phyloP scores from a whole-genome alignment of 73 alveolate genomes.

The Stentor coeruleus region DNA sequence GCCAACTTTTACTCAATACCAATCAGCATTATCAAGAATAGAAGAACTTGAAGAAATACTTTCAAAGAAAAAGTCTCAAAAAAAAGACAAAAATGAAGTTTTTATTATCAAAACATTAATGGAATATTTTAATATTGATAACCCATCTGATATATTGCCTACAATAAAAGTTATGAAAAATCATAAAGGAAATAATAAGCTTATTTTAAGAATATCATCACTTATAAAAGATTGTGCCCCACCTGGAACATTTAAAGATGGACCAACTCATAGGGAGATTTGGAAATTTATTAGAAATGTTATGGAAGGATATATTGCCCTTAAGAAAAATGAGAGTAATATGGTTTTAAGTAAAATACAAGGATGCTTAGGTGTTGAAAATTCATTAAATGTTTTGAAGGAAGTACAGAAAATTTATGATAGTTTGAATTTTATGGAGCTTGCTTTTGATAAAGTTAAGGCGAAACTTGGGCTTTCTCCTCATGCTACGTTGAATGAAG shows the following conservation, averaged over 20 bases:
- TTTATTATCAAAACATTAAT: not conserved
- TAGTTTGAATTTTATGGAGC: not conserved
- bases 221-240: not conserved
- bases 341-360: not conserved
- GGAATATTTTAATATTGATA: not conserved
- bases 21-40: not conserved
- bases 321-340: not conserved
- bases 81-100: not conserved
- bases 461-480: conserved; percentile 6
- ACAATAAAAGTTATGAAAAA: not conserved
- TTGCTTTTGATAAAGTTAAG: not conserved
- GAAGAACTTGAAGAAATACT: not conserved
- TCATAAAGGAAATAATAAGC: not conserved
- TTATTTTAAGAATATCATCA: not conserved
- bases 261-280: not conserved
- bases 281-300: not conserved
- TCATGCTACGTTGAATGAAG: not conserved
- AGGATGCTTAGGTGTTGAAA: not conserved
- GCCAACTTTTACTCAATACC: not conserved
- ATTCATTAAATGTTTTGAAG: not conserved
- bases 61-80: not conserved
- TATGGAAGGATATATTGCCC: not conserved
- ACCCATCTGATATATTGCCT: not conserved
- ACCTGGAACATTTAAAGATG: conserved; percentile 1
- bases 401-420: not conserved